Evolutionary conservation across 2,329 filamentous ascomycete species (phyloP).

Genomic region (Fusarium sororula): DNA sequence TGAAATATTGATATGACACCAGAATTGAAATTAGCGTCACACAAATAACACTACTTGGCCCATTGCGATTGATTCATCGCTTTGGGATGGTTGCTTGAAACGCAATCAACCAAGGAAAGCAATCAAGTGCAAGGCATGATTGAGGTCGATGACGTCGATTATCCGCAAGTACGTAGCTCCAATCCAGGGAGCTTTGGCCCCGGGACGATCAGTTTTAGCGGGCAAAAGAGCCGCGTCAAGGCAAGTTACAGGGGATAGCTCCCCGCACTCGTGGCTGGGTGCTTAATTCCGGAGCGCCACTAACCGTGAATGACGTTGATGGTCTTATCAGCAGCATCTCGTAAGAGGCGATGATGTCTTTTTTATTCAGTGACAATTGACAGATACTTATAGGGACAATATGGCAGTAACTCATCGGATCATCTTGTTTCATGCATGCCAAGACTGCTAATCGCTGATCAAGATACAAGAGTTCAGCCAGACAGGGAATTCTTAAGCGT

Average conservation of each 20-base stretch:
- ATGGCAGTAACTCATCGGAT: not conserved
- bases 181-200: constrained; percentile 15
- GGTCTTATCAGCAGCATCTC: not conserved
- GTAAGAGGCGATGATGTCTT: no score
- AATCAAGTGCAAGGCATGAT: constrained; percentile 26
- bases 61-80: constrained; percentile 29
- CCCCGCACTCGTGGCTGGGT: constrained; percentile 11
- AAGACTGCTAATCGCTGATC: constrained; percentile 23
- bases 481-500: constrained; percentile 20
- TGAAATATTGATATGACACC: constrained; percentile 21
- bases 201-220: constrained; percentile 30
- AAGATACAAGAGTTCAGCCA: constrained; percentile 4
- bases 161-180: constrained; percentile 4
- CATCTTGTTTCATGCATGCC: constrained; percentile 3
- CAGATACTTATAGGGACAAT: not conserved
- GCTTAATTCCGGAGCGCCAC: constrained; percentile 16
- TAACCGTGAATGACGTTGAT: constrained; percentile 9
- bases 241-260: constrained; percentile 13
- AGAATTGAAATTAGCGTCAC: constrained; percentile 24
- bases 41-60: constrained; percentile 10
- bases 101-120: constrained; percentile 30
- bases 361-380: not conserved
- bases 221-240: constrained; percentile 24
- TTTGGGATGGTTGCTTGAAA: constrained; percentile 25
- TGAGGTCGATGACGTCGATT: constrained; percentile 41